Evolutionary conservation across 345 rosid genomes (phyloP).

Genomic region (Eucalyptus tenuipes): DNA sequence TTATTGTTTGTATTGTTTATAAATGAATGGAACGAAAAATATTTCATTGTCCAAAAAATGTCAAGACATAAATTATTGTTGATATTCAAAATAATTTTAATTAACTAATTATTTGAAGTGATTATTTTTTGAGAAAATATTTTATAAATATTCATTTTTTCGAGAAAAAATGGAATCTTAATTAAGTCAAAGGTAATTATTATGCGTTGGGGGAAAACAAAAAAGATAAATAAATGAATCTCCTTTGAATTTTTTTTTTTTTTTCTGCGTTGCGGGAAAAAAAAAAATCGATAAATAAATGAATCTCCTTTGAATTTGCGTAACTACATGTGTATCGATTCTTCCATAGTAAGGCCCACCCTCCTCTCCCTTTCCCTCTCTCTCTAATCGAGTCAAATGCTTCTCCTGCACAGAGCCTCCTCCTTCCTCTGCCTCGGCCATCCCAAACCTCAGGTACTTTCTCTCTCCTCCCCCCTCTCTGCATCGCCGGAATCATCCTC

Average conservation of each 20-base stretch:
- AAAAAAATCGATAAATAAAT: neutral
- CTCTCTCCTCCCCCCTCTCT: neutral
- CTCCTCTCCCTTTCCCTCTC: neutral
- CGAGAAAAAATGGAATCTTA: neutral
- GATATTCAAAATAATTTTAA: too few relatives aligned
- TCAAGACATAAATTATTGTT: accelerated
- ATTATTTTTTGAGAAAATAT: too few relatives aligned
- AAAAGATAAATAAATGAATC: neutral
- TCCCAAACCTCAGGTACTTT: neutral
- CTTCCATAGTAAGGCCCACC: neutral
- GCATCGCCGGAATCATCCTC: neutral
- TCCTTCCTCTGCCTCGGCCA: neutral
- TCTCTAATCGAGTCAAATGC: neutral
- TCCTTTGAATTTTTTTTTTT: too few relatives aligned
- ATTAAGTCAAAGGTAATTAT: neutral
- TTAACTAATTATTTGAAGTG: too few relatives aligned
- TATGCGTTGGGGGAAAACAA: neutral
- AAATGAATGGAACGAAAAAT: too few relatives aligned
- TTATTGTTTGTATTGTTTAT: too few relatives aligned
- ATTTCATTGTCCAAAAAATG: too few relatives aligned
- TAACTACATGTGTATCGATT: neutral
- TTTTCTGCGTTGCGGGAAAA: neutral
- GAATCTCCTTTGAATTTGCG: neutral
- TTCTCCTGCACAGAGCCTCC: neutral
- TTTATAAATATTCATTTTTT: neutral